These are phyloP conservation scores for Chlamydomonas sp. DNA, from an alignment of 139 green algal genomes.

Conservation along the genomic window DNA sequence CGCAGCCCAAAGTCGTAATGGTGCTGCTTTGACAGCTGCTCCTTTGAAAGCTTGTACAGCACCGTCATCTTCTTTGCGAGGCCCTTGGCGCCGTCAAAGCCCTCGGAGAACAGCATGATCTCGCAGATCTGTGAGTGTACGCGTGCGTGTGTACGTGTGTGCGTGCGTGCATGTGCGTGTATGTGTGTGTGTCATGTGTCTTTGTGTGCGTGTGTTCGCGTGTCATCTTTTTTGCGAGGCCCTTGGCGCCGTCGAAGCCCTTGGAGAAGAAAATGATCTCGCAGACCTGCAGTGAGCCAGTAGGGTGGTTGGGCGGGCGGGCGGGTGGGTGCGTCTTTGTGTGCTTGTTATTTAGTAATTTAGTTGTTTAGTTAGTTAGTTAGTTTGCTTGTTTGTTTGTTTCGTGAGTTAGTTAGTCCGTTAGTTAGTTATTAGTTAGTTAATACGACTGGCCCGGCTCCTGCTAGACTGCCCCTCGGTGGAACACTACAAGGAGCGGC, in stretches of 20 bases:
- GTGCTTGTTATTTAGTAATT: no score
- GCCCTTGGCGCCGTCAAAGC: constrained; percentile 71
- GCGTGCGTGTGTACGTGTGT: neutral
- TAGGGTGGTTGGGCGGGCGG: neutral
- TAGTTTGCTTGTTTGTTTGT: no score
- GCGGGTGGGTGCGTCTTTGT: neutral
- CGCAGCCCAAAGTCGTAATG: constrained; percentile 85
- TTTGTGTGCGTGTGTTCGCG: constrained; percentile 74
- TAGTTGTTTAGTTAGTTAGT: no score
- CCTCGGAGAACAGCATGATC: constrained; percentile 83
- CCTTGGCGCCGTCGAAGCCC: constrained; percentile 62
- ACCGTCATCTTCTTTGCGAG: constrained; percentile 87
- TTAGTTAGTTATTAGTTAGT: no score
- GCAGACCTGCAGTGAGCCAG: constrained; percentile 40
- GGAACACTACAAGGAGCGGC: no score
- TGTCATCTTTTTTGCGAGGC: constrained; percentile 83
- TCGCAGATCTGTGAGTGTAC: constrained; percentile 34
- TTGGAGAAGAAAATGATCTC: constrained; percentile 75
- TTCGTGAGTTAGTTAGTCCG: no score
- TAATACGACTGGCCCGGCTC: no score
- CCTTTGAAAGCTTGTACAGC: constrained; percentile 73
- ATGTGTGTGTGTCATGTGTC: constrained; percentile 44
- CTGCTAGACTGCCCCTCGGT: no score
- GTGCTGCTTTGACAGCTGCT: constrained; percentile 80
- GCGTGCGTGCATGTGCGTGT: constrained; percentile 20